phyloP scores from a whole-genome alignment of 2,329 filamentous ascomycete species.

The Claviceps sp. region DNA sequence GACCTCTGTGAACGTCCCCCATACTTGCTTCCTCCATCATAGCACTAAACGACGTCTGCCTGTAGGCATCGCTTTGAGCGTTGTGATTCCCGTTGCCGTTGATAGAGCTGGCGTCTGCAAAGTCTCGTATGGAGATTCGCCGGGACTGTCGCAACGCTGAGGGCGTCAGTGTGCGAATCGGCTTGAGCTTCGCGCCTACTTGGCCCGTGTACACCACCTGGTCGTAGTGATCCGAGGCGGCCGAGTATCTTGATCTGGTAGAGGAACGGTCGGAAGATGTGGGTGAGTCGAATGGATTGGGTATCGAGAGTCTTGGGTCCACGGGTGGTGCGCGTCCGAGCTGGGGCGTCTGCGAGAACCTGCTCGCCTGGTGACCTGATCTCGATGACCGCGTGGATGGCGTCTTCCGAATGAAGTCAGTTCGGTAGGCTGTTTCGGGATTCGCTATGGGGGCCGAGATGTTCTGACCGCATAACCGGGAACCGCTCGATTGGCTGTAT shows the following conservation, averaged over 20 bases:
- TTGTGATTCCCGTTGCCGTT: not conserved
- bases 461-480: slow-evolving; percentile 26
- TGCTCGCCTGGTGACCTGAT: slow-evolving; percentile 1
- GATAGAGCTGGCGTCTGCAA: slow-evolving; percentile 32
- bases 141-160: slow-evolving; percentile 13
- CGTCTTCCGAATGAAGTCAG: slow-evolving; percentile 38
- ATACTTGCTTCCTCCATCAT: slow-evolving; percentile 37
- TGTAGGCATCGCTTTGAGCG: slow-evolving; percentile 10
- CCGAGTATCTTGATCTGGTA: slow-evolving; percentile 9
- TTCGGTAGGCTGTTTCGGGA: slow-evolving; percentile 26
- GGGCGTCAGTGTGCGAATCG: slow-evolving; percentile 28
- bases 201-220: slow-evolving; percentile 13
- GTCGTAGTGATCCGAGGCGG: slow-evolving; percentile 14
- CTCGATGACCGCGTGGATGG: slow-evolving; percentile 7
- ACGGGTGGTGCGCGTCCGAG: not conserved
- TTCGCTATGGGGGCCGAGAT: slow-evolving; percentile 44
- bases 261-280: slow-evolving; percentile 12
- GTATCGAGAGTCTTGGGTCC: slow-evolving; percentile 17
- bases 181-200: slow-evolving; percentile 16
- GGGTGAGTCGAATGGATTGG: slow-evolving; percentile 23
- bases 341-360: not conserved
- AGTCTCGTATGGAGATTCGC: slow-evolving; percentile 18
- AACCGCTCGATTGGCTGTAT: slow-evolving; percentile 8
- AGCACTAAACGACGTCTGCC: slow-evolving; percentile 37
- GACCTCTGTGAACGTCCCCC: slow-evolving; percentile 26